Percentiles rank a stretch among this genome's conserved stretches.
phyloP scores from a whole-genome alignment of 2,329 filamentous ascomycete genomes.

The Ascosphaera aggregata region DNA sequence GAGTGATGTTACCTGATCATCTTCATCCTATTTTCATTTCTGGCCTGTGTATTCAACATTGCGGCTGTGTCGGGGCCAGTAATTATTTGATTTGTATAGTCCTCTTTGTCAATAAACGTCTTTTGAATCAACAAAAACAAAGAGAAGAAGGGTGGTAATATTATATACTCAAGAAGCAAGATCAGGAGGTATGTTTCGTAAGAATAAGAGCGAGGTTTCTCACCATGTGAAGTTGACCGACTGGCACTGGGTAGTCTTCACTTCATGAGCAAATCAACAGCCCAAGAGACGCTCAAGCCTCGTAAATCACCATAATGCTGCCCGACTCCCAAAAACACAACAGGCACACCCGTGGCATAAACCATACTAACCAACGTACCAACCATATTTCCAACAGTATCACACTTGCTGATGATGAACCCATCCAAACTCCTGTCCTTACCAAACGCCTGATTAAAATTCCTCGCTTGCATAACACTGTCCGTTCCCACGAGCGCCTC shows the following conservation, averaged over 20 bases:
- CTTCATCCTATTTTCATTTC: too few relatives aligned
- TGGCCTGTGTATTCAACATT: too few relatives aligned
- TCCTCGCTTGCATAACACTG: conserved; percentile 81
- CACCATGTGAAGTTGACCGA: background rate
- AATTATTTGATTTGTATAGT: too few relatives aligned
- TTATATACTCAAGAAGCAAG: too few relatives aligned
- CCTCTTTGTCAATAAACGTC: too few relatives aligned
- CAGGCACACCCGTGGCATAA: conserved; percentile 87
- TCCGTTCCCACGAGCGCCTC: conserved; percentile 89
- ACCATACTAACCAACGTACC: conserved; percentile 91
- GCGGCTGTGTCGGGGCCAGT: too few relatives aligned
- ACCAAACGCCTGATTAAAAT: conserved; percentile 89
- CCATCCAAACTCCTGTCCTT: conserved; percentile 61
- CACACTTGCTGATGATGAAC: conserved; percentile 96
- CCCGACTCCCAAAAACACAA: conserved; percentile 65
- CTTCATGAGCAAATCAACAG: conserved; percentile 36
- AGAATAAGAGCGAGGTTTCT: background rate
- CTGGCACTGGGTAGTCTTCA: conserved; percentile 6
- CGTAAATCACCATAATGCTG: conserved; percentile 44
- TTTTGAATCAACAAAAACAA: too few relatives aligned
- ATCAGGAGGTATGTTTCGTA: too few relatives aligned
- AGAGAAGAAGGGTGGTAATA: too few relatives aligned
- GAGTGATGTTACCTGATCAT: too few relatives aligned
- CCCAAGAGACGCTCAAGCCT: conserved; percentile 40
- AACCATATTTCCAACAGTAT: conserved; percentile 99